Evolutionary conservation across 2,329 filamentous ascomycete genomes (phyloP), one percentile per base, ranked within the genome.

Genomic region (Penicillium brevicompactum): DNA sequence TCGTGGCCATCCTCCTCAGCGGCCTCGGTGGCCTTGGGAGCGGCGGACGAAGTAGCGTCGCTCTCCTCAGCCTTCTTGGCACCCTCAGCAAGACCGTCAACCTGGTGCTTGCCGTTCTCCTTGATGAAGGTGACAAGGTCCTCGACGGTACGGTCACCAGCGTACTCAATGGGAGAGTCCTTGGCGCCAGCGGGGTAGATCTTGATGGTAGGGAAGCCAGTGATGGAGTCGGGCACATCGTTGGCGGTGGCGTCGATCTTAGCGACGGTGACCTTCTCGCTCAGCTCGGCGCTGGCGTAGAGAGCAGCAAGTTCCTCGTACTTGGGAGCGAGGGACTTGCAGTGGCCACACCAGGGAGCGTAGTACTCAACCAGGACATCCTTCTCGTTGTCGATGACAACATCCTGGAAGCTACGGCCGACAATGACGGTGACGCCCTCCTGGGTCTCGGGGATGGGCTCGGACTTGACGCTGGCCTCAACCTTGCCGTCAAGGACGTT

Each of bases 141-240:
- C 81, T 96, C 91, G 53, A 97, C 80, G 52, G 91, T 94, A 70
- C 94, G 91, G 63, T 88, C 85, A 68, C 94, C 94, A 63, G 82
- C 84, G 85, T 97, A 99, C 67, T 91, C 91, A 61, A 97, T 77
- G 56, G 94, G 90, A 66, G 86, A 81, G 71, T 84, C 83, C 87
- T 99, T 99, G 78, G 84, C 83, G 70, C 92, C 92, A 68, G 94
- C 94, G 62, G 91, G 86, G 89, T 87, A 99, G 66, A 99, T 86
- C 86, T 97, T 97, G 85, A 99, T 97, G 76, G 94, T 99, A 55
- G 94, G 94, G 89, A 99, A 99, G 62, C 94, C 94, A 77, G 91
- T 86, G 72, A 99, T 91, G 81, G 96, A 91, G 77, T 97, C 93
- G 55, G 94, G 94, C 55, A 97, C 91, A 69, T 99, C 94, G 82